Evolutionary conservation across 306 rosid species (phyloP).

Genomic region (Bauhinia variegata): DNA sequence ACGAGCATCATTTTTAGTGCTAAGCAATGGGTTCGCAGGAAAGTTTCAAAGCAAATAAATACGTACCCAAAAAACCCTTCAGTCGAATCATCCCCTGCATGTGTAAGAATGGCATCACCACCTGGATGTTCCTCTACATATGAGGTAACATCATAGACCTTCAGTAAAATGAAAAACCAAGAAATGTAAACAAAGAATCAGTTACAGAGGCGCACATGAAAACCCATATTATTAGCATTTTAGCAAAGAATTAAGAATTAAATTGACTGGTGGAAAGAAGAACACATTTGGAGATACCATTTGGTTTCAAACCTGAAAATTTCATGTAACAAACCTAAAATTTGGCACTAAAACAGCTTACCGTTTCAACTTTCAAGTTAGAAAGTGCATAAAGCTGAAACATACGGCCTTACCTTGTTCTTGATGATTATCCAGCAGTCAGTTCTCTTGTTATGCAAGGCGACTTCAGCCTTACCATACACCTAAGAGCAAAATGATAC

Average conservation of each 20-base stretch:
- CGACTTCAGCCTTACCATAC: conserved; percentile 64
- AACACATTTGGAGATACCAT: conserved; percentile 8
- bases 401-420: conserved; percentile 59
- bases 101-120: conserved; percentile 90
- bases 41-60: neutral
- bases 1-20: conserved; percentile 1
- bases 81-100: conserved; percentile 91
- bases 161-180: conserved; percentile 19
- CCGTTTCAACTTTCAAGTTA: conserved; percentile 5
- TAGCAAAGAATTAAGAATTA: conserved; percentile 29
- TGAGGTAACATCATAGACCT: conserved; percentile 92
- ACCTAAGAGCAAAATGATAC: conserved; percentile 49
- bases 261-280: conserved; percentile 5
- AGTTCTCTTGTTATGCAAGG: conserved; percentile 75
- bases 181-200: neutral
- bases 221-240: conserved; percentile 12
- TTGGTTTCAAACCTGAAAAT: conserved; percentile 27
- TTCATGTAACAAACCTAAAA: neutral
- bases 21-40: conserved; percentile 23
- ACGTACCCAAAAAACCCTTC: conserved; percentile 81
- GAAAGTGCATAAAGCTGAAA: conserved; percentile 20
- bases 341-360: neutral
- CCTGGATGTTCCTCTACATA: conserved; percentile 99
- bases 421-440: conserved; percentile 97
- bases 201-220: conserved; percentile 2